Conservation (phyloP, 306 rosid species). For the Vigna nakashimae region DNA sequence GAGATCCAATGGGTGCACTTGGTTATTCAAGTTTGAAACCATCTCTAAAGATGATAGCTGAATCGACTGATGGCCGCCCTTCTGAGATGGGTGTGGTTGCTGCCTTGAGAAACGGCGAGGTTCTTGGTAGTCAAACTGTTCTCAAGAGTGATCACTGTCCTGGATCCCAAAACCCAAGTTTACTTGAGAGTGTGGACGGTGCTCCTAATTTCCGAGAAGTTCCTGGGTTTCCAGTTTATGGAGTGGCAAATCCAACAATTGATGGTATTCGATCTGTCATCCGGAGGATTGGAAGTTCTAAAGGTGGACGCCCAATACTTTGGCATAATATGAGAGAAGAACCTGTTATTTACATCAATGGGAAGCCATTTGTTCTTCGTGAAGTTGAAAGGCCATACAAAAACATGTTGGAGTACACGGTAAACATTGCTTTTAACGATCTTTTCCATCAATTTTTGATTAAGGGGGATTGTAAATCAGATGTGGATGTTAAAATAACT, state of each 20-base stretch:
- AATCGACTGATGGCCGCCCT: constrained; percentile 77
- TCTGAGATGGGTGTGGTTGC: constrained; percentile 85
- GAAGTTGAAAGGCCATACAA: constrained; percentile 90
- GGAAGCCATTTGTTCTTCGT: constrained; percentile 89
- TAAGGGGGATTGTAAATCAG: constrained; percentile 11
- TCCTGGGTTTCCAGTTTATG: constrained; percentile 92
- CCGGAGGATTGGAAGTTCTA: constrained; percentile 66
- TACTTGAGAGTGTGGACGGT: constrained; percentile 81
- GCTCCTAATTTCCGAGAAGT: constrained; percentile 90
- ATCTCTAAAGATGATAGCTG: constrained; percentile 69
- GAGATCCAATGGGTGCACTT: constrained; percentile 94
- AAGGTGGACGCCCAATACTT: constrained; percentile 67
- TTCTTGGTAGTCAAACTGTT: constrained; percentile 87
- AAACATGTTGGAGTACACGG: constrained; percentile 89
- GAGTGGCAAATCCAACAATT: constrained; percentile 88
- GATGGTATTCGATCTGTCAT: constrained; percentile 85
- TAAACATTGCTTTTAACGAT: constrained; percentile 40
- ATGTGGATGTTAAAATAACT: constrained; percentile 7
- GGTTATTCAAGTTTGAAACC: constrained; percentile 73
- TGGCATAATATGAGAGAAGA: constrained; percentile 98
- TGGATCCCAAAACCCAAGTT: constrained; percentile 69
- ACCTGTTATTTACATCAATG: constrained; percentile 87
- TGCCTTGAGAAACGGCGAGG: constrained; percentile 82
- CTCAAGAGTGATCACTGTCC: constrained; percentile 89
- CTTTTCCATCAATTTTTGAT: constrained; percentile 1